phyloP scores from a whole-genome alignment of 1,284 basidiomycete species.

The Ceratobasidium theobromae region DNA sequence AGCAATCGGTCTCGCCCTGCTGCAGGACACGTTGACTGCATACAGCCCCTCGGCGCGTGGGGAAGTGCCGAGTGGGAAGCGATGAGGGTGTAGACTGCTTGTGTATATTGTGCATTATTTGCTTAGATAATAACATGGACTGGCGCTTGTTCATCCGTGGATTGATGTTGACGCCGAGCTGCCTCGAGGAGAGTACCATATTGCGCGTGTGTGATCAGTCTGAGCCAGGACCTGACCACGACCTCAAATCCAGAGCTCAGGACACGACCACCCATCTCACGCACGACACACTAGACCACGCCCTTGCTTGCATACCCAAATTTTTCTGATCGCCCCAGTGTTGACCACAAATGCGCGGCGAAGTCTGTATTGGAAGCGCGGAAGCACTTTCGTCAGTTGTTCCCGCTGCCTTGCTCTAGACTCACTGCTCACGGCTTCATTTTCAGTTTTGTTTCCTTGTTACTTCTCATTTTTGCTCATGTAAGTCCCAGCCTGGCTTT shows the following conservation, averaged over 20 bases:
- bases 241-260: conserved; percentile 1
- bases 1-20: conserved; percentile 18
- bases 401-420: conserved; percentile 10
- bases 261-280: conserved; percentile 16
- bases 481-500: conserved; percentile 12
- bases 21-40: conserved; percentile 27
- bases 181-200: conserved; percentile 17
- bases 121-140: conserved; percentile 13
- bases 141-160: neutral
- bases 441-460: conserved; percentile 32
- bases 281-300: neutral
- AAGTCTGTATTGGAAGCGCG: conserved; percentile 36
- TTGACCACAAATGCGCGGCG: conserved; percentile 36
- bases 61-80: conserved; percentile 8
- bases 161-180: neutral
- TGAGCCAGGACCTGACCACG: conserved; percentile 26
- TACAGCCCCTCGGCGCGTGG: conserved; percentile 28
- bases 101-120: neutral
- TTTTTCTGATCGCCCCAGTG: conserved; percentile 2
- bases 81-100: neutral
- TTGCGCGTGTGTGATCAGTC: conserved; percentile 7
- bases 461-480: conserved; percentile 37
- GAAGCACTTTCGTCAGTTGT: conserved; percentile 35
- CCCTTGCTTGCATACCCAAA: neutral
- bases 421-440: conserved; percentile 13